Base-by-base conservation (phyloP, 1,284 basidiomycete species). In the Cerrena zonata region DNA sequence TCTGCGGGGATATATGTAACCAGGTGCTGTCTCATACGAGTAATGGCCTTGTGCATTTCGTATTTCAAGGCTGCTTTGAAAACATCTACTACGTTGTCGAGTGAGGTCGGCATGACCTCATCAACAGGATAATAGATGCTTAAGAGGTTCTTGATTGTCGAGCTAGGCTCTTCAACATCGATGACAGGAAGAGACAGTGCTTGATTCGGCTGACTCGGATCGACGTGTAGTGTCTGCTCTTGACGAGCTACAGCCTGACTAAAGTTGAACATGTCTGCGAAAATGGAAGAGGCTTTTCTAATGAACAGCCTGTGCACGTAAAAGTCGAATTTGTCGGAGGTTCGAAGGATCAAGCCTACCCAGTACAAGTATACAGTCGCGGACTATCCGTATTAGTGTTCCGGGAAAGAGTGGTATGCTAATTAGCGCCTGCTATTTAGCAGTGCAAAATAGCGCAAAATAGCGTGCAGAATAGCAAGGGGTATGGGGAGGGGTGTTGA, bases 241-340 rank as follows among this genome's bases (percentile, higher is more conserved):
- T 5, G 7, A 18, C 10, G 10, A 40, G 13, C 7, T 10, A 18
- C 21, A 5, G 39, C 10, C 21, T 40, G 39, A 42, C 15, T 11
- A 27, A 45, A 15, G 21, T 41, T 19, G 38, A 42, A 38, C 49
- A 50, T 45, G 22, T 50, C 49, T 24, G n/a, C n/a, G 36, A 30
- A 42, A 22, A 66, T 34, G 25, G 67, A 52, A 27, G 66, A 66
- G 12, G 67, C 66, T 47, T 53, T 56, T 25, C 55, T 58, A 45
- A 69, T 40, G 39, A 66, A 60, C 12, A 67, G 23, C 48, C 59
- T 68, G 57, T 68, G 62, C 38, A 69, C 61, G 21, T 63, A 60
- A 47, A 69, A 66, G 12, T 56, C 57, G 34, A 61, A 48, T 5
- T 56, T 60, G 26, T 69, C 67, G 7, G 66, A 60, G 19, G 67